Evolutionary conservation across 2,329 filamentous ascomycete species (phyloP).

Genomic region (Colletotrichum graminicola): DNA sequence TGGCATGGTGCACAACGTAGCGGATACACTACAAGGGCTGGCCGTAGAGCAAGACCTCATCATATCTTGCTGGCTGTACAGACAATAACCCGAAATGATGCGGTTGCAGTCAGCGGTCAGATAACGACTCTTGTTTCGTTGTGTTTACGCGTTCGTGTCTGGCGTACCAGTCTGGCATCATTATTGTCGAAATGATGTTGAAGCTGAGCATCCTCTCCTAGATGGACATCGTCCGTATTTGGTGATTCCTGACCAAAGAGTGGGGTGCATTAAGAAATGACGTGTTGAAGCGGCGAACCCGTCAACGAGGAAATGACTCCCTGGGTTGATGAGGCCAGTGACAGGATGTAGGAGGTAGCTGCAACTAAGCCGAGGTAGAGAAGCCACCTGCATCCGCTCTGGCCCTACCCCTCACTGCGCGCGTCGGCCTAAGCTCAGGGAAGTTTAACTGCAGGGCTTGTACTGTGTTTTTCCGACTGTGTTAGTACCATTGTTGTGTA

Average conservation of each 20-base stretch:
- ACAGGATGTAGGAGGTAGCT: not conserved
- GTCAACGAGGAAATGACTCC: not conserved
- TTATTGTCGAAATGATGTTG: not conserved
- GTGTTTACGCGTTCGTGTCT: not conserved
- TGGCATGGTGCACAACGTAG: not conserved
- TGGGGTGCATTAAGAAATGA: not conserved
- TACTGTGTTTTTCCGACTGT: too few species aligned
- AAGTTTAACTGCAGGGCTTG: slow-evolving; percentile 1
- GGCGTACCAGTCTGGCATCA: not conserved
- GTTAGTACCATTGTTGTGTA: too few species aligned
- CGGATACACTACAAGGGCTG: not conserved
- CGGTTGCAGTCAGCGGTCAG: not conserved
- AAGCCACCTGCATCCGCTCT: slow-evolving; percentile 1
- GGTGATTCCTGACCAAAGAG: not conserved
- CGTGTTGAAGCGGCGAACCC: not conserved
- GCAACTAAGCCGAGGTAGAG: slow-evolving; percentile 20
- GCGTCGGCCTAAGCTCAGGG: slow-evolving; percentile 11
- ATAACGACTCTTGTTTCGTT: not conserved
- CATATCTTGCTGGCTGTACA: not conserved
- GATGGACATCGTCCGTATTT: not conserved
- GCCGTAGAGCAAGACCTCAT: not conserved
- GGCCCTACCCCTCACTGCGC: slow-evolving; percentile 1
- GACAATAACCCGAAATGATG: too few species aligned
- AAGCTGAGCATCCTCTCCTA: not conserved
- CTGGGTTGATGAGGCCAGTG: not conserved